Conservation (phyloP, 1,284 basidiomycete genomes). For the Polyporus tsugae region DNA sequence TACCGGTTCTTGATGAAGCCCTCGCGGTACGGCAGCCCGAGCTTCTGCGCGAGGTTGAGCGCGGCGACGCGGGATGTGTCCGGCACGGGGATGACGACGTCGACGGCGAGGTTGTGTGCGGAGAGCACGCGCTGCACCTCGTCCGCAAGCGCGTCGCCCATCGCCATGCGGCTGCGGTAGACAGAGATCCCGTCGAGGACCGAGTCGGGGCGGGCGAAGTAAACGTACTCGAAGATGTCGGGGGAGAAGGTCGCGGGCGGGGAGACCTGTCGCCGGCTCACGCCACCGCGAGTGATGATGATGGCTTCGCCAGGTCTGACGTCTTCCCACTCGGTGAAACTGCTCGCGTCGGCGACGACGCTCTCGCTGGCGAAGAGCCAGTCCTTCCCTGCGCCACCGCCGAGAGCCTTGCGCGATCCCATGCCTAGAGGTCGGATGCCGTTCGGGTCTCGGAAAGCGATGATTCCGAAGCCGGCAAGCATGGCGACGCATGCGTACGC, state of each 20-base stretch:
- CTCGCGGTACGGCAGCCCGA: slow-evolving; percentile 94
- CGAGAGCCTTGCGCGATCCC: slow-evolving; percentile 65
- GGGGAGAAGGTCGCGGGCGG: slow-evolving; percentile 84
- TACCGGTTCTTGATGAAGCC: slow-evolving; percentile 99
- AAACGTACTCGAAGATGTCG: slow-evolving; percentile 99
- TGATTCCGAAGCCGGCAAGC: slow-evolving; percentile 98
- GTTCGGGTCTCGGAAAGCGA: slow-evolving; percentile 99
- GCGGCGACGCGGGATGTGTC: slow-evolving; percentile 98
- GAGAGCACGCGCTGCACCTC: slow-evolving; percentile 83
- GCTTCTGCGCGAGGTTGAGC: slow-evolving; percentile 92
- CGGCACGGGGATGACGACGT: slow-evolving; percentile 98
- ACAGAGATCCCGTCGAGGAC: slow-evolving; percentile 98
- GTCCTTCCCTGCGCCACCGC: slow-evolving; percentile 67
- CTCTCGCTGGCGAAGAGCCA: slow-evolving; percentile 96
- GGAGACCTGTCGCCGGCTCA: slow-evolving; percentile 79
- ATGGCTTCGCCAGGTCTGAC: slow-evolving; percentile 96
- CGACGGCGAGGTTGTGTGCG: slow-evolving; percentile 76
- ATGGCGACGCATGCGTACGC: slow-evolving; percentile 98
- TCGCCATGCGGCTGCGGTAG: slow-evolving; percentile 98
- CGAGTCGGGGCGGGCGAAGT: slow-evolving; percentile 98
- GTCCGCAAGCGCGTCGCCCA: slow-evolving; percentile 96
- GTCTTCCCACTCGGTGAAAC: slow-evolving; percentile 94
- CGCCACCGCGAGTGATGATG: slow-evolving; percentile 87
- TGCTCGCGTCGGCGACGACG: slow-evolving; percentile 94
- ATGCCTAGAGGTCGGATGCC: slow-evolving; percentile 95